Evolutionary conservation across 371 early-diverging fungal genomes (phyloP), one percentile per base, ranked within the genome.

Genomic region (Synchytrium microbalum): DNA sequence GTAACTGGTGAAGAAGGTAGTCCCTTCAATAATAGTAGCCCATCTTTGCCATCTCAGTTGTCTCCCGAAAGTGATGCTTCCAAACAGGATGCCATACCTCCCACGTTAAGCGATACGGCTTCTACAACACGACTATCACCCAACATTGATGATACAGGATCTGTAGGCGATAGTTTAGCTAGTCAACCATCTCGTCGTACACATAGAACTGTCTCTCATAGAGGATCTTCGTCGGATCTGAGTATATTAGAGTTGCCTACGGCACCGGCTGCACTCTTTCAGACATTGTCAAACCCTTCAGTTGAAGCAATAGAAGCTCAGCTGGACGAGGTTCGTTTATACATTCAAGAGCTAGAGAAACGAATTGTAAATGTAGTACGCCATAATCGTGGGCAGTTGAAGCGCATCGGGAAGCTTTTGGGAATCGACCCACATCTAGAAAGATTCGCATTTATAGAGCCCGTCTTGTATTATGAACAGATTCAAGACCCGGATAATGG

Each of bases 1-100:
- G 32, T 67, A 2, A 65, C 54, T 29, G 74, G 71, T 1, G 71
- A 74, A 51, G 51, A 23, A 54, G 57, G 57, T 13, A n/a, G 13
- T 57, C 57, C 57, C 26, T 10, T 8, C 10, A 31, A 10, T 19
- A 19, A 33, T 19, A 31, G 59, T n/a, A 19, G 10, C 10, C 8
- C 19, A 29, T 19, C 30, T n/a, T n/a, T n/a, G n/a, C 8, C 10
- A 33, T 24, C 13, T 5, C 59, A 33, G 59, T 33, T 8, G 3
- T 29, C 5, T 8, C 59, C n/a, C 19, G 32, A 33, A 59, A 5
- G 10, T 16, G 5, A 10, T n/a, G 27, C 26, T 29, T 13, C 31
- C 10, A 29, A 28, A 59, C 14, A 31, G 31, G 59, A 3, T 10
- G 38, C 13, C n/a, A 33, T 31, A 3, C 24, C 23, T 27, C 57